These are phyloP conservation scores for Ustilago xerochloae DNA, from an alignment of 1,284 basidiomycete species.

Conservation along the genomic window DNA sequence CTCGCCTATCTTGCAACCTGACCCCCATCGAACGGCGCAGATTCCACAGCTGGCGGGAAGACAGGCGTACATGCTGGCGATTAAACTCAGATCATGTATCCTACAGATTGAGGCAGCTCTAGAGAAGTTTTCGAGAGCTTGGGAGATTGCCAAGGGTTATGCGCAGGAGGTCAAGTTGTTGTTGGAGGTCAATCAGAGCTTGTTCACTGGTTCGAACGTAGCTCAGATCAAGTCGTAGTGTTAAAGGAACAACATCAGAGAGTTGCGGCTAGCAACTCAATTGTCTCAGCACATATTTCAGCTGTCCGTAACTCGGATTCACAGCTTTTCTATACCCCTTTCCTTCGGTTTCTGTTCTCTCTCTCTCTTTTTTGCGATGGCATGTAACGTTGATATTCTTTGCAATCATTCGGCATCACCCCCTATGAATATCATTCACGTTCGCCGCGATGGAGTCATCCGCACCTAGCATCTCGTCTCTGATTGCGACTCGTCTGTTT, in stretches of 20 bases:
- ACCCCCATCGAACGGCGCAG: conserved; percentile 24
- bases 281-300: neutral
- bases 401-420: neutral
- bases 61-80: conserved; percentile 34
- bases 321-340: neutral
- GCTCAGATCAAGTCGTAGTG: conserved; percentile 20
- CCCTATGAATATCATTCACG: neutral
- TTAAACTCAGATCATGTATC: conserved; percentile 34
- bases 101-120: conserved; percentile 43
- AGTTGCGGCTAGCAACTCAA: neutral
- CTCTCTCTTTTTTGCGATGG: neutral
- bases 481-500: no score
- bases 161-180: conserved; percentile 43
- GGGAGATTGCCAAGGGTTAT: conserved; percentile 50
- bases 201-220: conserved; percentile 21
- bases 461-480: neutral
- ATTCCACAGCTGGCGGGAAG: conserved; percentile 24
- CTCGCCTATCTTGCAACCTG: conserved; percentile 35
- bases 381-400: neutral
- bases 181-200: conserved; percentile 43
- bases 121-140: conserved; percentile 43
- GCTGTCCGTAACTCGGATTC: neutral
- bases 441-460: neutral
- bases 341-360: neutral
- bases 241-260: no score